These are phyloP conservation scores for Ganoderma leucocontextum DNA, from an alignment of 1,284 basidiomycete genomes.

Conservation along the genomic window DNA sequence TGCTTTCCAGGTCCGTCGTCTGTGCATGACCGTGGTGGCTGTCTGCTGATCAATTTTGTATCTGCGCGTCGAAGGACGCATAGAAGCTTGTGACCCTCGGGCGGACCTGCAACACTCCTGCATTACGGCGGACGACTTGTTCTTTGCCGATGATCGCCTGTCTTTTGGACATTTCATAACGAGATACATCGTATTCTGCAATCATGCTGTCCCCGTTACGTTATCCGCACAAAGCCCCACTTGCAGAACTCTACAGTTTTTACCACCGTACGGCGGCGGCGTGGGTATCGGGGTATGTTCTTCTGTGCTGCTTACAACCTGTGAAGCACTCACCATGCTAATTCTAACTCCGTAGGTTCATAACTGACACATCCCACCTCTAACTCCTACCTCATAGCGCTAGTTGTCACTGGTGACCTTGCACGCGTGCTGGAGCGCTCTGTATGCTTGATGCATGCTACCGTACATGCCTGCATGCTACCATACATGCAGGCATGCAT, in stretches of 20 bases:
- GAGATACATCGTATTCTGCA: background rate
- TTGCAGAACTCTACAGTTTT: background rate
- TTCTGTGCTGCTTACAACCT: background rate
- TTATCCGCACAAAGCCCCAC: background rate
- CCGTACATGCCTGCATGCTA: background rate
- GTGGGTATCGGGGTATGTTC: background rate
- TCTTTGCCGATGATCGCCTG: background rate
- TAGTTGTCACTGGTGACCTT: background rate
- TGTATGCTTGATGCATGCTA: background rate
- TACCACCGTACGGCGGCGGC: background rate
- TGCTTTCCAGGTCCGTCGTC: too few relatives aligned
- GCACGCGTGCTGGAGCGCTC: background rate
- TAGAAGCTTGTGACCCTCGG: background rate
- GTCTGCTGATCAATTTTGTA: background rate
- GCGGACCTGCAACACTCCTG: background rate
- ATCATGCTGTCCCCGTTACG: background rate
- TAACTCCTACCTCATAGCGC: background rate
- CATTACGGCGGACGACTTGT: background rate
- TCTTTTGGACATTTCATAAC: background rate
- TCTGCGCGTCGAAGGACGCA: background rate
- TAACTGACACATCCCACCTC: background rate
- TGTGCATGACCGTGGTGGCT: background rate
- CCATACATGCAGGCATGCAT: slow-evolving; percentile 1
- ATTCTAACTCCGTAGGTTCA: background rate
- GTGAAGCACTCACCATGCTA: background rate